These are phyloP conservation scores for Dalbergia cochinchinensis DNA, from an alignment of 306 rosid species.

Conservation along the genomic window DNA sequence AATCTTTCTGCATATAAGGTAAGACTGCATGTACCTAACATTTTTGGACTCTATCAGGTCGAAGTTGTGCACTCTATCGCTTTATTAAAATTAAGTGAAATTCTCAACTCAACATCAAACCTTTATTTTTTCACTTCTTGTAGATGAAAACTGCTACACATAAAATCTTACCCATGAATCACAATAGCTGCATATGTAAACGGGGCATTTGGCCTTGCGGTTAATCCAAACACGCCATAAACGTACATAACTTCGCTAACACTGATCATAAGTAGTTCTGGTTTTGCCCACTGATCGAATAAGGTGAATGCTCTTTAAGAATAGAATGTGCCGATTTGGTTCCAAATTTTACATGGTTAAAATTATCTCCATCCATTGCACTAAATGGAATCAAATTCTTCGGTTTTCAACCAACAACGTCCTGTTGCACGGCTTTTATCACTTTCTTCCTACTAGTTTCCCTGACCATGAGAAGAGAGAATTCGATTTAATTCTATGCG, in stretches of 20 bases:
- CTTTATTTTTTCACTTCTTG: too few relatives aligned
- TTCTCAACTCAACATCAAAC: too few relatives aligned
- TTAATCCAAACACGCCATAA: too few relatives aligned
- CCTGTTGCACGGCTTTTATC: neutral
- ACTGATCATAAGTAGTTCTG: neutral
- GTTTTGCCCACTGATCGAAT: slow-evolving; percentile 4
- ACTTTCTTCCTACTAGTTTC: slow-evolving; percentile 12
- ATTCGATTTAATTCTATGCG: slow-evolving; percentile 17
- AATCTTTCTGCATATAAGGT: too few relatives aligned
- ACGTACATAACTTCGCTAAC: neutral
- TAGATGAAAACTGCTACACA: too few relatives aligned
- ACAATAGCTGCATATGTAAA: too few relatives aligned
- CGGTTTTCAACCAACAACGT: slow-evolving; percentile 15
- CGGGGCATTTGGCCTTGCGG: too few relatives aligned
- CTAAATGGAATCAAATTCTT: slow-evolving; percentile 58
- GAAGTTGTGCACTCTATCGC: too few relatives aligned
- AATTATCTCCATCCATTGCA: slow-evolving; percentile 38
- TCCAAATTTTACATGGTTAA: slow-evolving; percentile 21
- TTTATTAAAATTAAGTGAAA: too few relatives aligned
- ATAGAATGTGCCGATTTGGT: slow-evolving; percentile 42
- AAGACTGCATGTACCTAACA: too few relatives aligned
- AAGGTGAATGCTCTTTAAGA: slow-evolving; percentile 11
- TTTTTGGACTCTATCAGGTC: too few relatives aligned
- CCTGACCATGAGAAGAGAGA: neutral
- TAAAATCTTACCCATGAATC: too few relatives aligned